Base-by-base conservation (phyloP, 2,329 filamentous ascomycete species). In the Ceratocystiopsis minuta region DNA sequence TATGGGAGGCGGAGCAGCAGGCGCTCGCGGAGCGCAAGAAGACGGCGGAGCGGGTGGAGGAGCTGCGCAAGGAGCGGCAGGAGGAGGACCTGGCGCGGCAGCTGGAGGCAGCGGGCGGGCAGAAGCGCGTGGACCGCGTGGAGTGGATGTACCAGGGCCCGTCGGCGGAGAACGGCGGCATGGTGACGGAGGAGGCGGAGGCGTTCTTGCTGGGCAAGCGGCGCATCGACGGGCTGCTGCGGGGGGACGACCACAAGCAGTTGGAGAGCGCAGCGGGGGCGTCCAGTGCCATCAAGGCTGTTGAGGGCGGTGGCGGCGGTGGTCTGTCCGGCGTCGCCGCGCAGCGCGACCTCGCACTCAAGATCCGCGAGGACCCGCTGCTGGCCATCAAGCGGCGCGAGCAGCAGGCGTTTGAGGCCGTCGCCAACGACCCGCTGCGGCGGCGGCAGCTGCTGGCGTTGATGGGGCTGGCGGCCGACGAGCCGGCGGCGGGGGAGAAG, bases 91-190 rank as follows among this genome's bases (percentile, higher is more conserved):
- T 96, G 1, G 83, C 95, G 59, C 75, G 78, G 41, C 72, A 96
- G 50, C 84, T 95, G 43, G 90, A 95, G 60, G 78, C 80, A 3
- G 80, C 86, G 1, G 90, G 90, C 34, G 86, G 87, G 43, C 75
- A 72, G 52, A 87, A 85, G 55, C 72, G 80, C 41, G 64, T 80
- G 28, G 79, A 88, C 52, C 77, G 86, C 33, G 88, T 98, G 20
- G 90, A 96, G 54, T 98, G 90, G 84, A 95, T 98, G 85, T 98
- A 98, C 61, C 76, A 80, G 52, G 88, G 88, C 1, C 86, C 90
- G 9, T 80, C 79, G 39, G 68, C 73, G 53, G 83, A 84, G 33
- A 78, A 82, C 54, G 66, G 67, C n/a, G 80, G 80, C 28, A 49
- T 51, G 49, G 83, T 75, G 34, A 74, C 72, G 5, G 88, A 95